Percentiles rank a stretch among this genome's conserved stretches.
Evolutionary conservation across 371 early-diverging fungal genomes (phyloP).

Genomic region (Apophysomyces variabilis): DNA sequence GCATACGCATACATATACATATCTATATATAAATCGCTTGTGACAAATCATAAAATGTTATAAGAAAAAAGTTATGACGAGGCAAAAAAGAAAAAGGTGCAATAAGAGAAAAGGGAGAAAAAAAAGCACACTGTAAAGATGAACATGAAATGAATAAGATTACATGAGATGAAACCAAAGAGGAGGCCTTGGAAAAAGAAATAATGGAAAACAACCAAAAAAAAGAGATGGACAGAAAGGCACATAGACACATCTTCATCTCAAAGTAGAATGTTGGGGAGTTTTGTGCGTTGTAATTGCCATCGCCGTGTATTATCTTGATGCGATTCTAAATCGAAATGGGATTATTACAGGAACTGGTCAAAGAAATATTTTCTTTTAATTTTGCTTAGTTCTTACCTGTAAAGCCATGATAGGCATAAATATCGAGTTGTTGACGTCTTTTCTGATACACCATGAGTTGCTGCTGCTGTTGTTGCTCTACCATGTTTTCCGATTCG

Average conservation of each 20-base stretch:
- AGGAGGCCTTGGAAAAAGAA: not conserved
- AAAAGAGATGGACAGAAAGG: too few species aligned
- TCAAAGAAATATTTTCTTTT: not conserved
- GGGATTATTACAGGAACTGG: too few species aligned
- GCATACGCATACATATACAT: not conserved
- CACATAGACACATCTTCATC: not conserved
- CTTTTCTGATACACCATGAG: slow-evolving; percentile 19
- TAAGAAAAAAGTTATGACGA: not conserved
- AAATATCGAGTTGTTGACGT: slow-evolving; percentile 29
- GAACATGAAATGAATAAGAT: slow-evolving; percentile 7
- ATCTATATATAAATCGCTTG: slow-evolving; percentile 3
- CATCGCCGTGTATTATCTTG: slow-evolving; percentile 7
- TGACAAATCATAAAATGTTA: not conserved
- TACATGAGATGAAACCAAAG: slow-evolving; percentile 2
- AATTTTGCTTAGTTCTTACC: slow-evolving; percentile 10
- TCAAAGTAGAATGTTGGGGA: not conserved
- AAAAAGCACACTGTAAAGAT: not conserved
- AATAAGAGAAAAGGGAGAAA: not conserved
- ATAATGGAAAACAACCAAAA: too few species aligned
- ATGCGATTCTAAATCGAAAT: not conserved
- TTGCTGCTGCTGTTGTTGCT: slow-evolving; percentile 20
- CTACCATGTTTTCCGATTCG: slow-evolving; percentile 39
- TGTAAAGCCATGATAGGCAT: slow-evolving; percentile 32
- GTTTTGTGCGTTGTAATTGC: slow-evolving; percentile 6
- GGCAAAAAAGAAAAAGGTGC: not conserved